A percentile compares a stretch with the other conserved stretches of the same genome.
These are phyloP conservation scores for Fraxinus americana DNA, from an alignment of 257 asterid genomes.

Conservation along the genomic window DNA sequence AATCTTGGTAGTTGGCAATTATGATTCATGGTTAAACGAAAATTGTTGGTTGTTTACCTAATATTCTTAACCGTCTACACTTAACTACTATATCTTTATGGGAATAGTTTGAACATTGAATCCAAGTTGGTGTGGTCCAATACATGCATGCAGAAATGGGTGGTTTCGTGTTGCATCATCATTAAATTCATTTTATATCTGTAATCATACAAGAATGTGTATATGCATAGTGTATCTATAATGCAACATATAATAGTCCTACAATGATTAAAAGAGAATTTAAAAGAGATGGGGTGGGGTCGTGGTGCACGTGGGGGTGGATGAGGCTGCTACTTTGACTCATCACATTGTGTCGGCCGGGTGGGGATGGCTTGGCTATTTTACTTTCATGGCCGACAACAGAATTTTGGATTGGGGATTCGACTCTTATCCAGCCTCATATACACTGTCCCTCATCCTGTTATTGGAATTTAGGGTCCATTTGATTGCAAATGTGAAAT, in stretches of 20 bases:
- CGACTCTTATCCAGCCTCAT: slow-evolving; percentile 34
- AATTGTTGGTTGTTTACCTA: slow-evolving; percentile 5
- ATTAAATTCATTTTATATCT: neutral
- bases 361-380: slow-evolving; percentile 3
- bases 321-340: slow-evolving; percentile 47
- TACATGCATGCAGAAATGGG: neutral
- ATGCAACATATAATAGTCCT: neutral
- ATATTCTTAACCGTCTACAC: neutral
- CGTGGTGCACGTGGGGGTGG: slow-evolving; percentile 59
- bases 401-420: slow-evolving; percentile 31
- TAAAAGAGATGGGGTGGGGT: slow-evolving; percentile 24
- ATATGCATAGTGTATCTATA: neutral
- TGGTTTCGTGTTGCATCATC: neutral
- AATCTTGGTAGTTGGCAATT: slow-evolving; percentile 17
- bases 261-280: slow-evolving; percentile 30
- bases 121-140: slow-evolving; percentile 21
- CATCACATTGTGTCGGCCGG: too few species aligned
- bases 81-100: neutral
- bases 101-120: slow-evolving; percentile 5
- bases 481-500: too few species aligned
- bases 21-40: neutral
- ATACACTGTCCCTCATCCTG: slow-evolving; percentile 22
- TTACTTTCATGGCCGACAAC: slow-evolving; percentile 53
- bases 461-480: neutral
- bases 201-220: neutral